Base-by-base conservation (phyloP, 2,329 filamentous ascomycete genomes). In the Cladosporium sp. region DNA sequence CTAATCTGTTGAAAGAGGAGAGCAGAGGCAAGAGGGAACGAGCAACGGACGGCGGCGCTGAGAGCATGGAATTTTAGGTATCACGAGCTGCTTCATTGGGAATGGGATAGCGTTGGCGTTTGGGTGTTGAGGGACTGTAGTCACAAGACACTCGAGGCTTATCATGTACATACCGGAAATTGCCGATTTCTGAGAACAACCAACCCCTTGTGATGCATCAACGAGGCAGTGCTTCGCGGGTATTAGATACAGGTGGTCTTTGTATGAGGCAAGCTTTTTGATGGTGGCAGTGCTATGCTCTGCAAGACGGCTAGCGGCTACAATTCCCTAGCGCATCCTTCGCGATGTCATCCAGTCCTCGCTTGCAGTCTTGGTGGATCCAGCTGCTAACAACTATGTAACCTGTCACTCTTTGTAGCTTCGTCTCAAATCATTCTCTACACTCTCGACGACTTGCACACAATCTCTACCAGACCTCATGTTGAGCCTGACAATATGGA, bases 1-100 rank as follows among this genome's bases (percentile, higher is more conserved):
- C 87, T 11, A 85, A 82, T 0, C 78, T 99, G 65, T 84, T 97
- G 78, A 93, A 90, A 77, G 94, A 96, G 67, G 89, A 91, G 73
- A 79, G 70, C 67, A 76, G 69, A 47, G 68, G 76, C 12, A 84
- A 84, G 74, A 75, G 81, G 72, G 88, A 90, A 76, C 83, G 83
- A 68, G 88, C 87, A 32, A 83, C 84, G 14, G 80, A 74, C 26
- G 73, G 74, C 14, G 69, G 69, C 75, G 78, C 44, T 2, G 76
- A 89, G 74, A 80, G 80, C 7, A 90, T 91, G 87, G 88, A 90
- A 68, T 91, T 90, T 76, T 91, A 76, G 83, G 38, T 52, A 60
- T 51, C 28, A 51, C 26, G 24, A 24, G 34, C 34, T 49, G 59
- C 51, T 55, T 55, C 18, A n/a, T 34, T 30, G 14, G 15, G 24